phyloP scores from a whole-genome alignment of 2,329 filamentous ascomycete genomes.

The Septoria petroselini region DNA sequence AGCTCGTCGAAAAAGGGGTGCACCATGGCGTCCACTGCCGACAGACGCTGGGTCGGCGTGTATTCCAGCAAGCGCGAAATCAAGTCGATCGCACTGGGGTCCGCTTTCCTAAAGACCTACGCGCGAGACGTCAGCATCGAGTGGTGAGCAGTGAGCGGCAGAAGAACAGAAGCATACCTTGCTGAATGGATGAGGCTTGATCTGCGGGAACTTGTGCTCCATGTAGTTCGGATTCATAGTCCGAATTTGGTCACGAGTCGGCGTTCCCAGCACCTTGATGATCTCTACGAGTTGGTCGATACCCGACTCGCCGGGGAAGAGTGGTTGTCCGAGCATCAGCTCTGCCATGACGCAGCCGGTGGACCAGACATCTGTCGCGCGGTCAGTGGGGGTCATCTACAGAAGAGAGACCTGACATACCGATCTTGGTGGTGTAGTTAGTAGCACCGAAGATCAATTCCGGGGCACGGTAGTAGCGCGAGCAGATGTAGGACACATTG shows the following conservation, averaged over 20 bases:
- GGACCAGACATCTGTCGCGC: conserved; percentile 89
- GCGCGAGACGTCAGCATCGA: conserved; percentile 13
- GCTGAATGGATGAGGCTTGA: conserved; percentile 98
- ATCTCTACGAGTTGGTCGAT: conserved; percentile 99
- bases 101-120: conserved; percentile 92
- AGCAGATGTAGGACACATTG: conserved; percentile 99
- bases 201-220: conserved; percentile 99
- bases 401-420: conserved; percentile 60
- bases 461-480: conserved; percentile 94
- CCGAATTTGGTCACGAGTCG: conserved; percentile 94
- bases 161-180: conserved; percentile 57
- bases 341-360: conserved; percentile 99
- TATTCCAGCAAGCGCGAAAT: conserved; percentile 94
- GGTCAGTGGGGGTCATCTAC: too few relatives aligned
- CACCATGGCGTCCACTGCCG: conserved; percentile 93
- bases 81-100: conserved; percentile 86
- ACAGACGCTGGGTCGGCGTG: conserved; percentile 90
- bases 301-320: conserved; percentile 97
- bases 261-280: conserved; percentile 97
- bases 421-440: conserved; percentile 99
- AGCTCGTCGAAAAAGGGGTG: conserved; percentile 99
- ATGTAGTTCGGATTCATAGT: conserved; percentile 99
- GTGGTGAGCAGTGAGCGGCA: conserved; percentile 1
- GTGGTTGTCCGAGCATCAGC: conserved; percentile 94
- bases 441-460: conserved; percentile 98